These are phyloP conservation scores for Diaporthe vaccinii DNA, from an alignment of 2,329 filamentous ascomycete species.

Conservation along the genomic window DNA sequence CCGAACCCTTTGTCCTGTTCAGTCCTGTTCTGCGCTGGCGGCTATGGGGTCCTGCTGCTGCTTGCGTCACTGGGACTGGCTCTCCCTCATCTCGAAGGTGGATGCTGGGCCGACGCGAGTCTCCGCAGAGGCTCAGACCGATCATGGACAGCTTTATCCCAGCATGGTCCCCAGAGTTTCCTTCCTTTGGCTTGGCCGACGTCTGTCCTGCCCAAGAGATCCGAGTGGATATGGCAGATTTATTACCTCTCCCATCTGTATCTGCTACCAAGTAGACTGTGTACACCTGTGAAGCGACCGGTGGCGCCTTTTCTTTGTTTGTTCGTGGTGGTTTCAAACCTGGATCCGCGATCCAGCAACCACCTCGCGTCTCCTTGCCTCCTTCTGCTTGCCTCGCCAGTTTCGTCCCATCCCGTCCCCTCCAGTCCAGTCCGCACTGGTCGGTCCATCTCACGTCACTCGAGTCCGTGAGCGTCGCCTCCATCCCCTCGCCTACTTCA, in stretches of 20 bases:
- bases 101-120: constrained; percentile 24
- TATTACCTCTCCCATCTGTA: constrained; percentile 6
- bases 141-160: constrained; percentile 29
- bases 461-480: constrained; percentile 7
- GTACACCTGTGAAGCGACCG: constrained; percentile 5
- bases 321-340: constrained; percentile 4
- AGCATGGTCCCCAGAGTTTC: constrained; percentile 25
- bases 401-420: constrained; percentile 8
- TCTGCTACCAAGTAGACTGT: not conserved
- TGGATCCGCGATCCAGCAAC: constrained; percentile 11
- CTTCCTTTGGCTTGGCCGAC: constrained; percentile 21
- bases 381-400: constrained; percentile 7
- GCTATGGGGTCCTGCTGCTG: no score
- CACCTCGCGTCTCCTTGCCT: not conserved
- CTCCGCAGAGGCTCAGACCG: constrained; percentile 27
- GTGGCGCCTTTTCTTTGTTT: constrained; percentile 9
- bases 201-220: constrained; percentile 13
- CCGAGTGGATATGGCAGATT: constrained; percentile 26
- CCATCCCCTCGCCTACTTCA: not conserved
- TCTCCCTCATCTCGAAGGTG: constrained; percentile 22
- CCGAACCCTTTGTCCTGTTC: not conserved
- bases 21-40: not conserved
- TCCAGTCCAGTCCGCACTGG: not conserved
- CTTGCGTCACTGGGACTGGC: constrained; percentile 18
- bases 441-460: constrained; percentile 22